Conservation (phyloP, 176 grass and related monocot species). For the Musa itinerans region DNA sequence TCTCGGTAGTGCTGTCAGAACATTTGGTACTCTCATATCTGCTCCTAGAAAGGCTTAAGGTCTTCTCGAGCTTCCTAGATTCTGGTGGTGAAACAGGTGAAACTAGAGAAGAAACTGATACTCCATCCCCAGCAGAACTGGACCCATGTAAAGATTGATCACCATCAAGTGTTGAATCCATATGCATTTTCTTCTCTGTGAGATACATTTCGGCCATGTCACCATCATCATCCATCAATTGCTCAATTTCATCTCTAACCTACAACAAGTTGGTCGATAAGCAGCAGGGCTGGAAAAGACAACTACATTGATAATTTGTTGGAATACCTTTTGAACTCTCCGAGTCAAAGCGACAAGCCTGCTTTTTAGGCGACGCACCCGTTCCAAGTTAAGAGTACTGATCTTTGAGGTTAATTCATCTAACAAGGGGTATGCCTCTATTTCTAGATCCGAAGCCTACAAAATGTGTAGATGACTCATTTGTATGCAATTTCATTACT, state of each 20-base stretch:
- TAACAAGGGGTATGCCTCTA: conserved; percentile 88
- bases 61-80: conserved; percentile 62
- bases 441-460: conserved; percentile 86
- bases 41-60: conserved; percentile 76
- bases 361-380: conserved; percentile 76
- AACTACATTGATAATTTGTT: not conserved
- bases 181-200: conserved; percentile 68
- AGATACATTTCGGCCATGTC: conserved; percentile 99
- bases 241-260: conserved; percentile 99
- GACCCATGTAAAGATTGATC: conserved; percentile 50
- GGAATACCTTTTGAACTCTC: conserved; percentile 85
- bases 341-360: conserved; percentile 80
- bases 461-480: not conserved
- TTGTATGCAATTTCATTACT: not conserved
- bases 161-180: conserved; percentile 65
- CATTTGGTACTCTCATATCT: conserved; percentile 70
- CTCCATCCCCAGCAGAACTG: conserved; percentile 28
- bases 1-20: conserved; percentile 57
- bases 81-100: conserved; percentile 75
- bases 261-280: conserved; percentile 15
- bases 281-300: not conserved
- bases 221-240: conserved; percentile 92
- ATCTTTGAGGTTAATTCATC: conserved; percentile 96
- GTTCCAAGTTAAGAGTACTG: conserved; percentile 88
- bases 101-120: conserved; percentile 71